A percentile compares a stretch with the other conserved stretches of the same genome.
These are phyloP conservation scores for Nicotiana benthamiana DNA, from an alignment of 257 asterid species.

Conservation along the genomic window DNA sequence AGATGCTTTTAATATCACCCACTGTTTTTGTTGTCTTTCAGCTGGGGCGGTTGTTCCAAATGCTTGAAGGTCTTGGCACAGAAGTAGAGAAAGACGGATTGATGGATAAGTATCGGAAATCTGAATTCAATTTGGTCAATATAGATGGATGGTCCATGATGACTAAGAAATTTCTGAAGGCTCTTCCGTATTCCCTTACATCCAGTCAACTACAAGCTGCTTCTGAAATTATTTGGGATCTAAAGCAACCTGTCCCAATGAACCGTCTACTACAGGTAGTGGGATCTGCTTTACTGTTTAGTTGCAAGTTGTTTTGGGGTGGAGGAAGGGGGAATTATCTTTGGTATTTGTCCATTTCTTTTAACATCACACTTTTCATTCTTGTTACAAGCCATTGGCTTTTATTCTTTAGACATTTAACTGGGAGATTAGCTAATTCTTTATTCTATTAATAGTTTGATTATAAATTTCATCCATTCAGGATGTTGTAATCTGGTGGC, in stretches of 20 bases:
- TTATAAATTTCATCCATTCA: neutral
- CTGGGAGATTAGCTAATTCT: neutral
- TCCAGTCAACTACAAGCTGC: constrained; percentile 73
- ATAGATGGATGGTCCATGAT: constrained; percentile 70
- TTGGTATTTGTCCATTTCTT: neutral
- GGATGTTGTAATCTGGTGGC: too few relatives aligned
- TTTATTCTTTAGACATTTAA: neutral
- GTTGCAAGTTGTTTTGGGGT: neutral
- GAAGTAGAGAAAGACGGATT: constrained; percentile 65
- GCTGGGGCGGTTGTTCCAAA: constrained; percentile 84
- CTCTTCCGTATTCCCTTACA: constrained; percentile 83
- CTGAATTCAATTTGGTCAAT: constrained; percentile 41
- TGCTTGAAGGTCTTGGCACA: constrained; percentile 88
- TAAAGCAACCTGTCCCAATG: constrained; percentile 89
- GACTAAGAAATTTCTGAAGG: constrained; percentile 51
- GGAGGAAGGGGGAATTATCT: neutral
- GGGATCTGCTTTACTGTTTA: neutral
- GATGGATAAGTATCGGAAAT: constrained; percentile 59
- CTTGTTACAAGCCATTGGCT: neutral
- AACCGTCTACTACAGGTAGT: constrained; percentile 83
- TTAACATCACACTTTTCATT: neutral
- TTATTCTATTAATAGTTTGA: neutral
- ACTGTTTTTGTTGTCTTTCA: constrained; percentile 8
- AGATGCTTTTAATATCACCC: neutral
- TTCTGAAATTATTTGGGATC: constrained; percentile 93